These are phyloP conservation scores for Pulveroboletus ravenelii DNA, from an alignment of 768 basidiomycete species.

Conservation along the genomic window DNA sequence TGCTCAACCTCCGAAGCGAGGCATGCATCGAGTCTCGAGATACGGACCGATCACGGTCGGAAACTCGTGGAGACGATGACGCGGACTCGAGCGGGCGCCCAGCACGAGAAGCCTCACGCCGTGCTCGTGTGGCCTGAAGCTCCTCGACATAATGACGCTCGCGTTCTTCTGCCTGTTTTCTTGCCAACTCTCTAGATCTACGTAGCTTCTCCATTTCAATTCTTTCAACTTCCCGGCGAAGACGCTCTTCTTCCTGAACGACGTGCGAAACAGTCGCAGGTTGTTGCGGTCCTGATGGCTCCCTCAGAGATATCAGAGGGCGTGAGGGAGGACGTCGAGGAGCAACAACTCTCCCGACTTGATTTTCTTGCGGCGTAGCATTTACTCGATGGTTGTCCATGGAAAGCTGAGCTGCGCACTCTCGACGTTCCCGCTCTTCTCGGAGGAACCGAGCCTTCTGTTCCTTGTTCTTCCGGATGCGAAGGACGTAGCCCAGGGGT, in stretches of 20 bases:
- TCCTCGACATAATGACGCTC: slow-evolving; percentile 54
- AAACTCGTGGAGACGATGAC: slow-evolving; percentile 17
- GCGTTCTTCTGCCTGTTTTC: slow-evolving; percentile 44
- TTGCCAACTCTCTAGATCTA: slow-evolving; percentile 33
- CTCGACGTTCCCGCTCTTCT: slow-evolving; percentile 52
- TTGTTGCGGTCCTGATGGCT: slow-evolving; percentile 7
- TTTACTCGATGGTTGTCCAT: slow-evolving; percentile 31
- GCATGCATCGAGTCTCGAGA: slow-evolving; percentile 35
- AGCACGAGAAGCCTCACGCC: slow-evolving; percentile 55
- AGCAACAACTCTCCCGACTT: slow-evolving; percentile 11
- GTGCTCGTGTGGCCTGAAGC: slow-evolving; percentile 52
- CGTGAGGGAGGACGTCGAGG: slow-evolving; percentile 14
- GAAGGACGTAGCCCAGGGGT: slow-evolving; percentile 66
- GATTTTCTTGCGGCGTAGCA: slow-evolving; percentile 6
- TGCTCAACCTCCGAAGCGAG: slow-evolving; percentile 23
- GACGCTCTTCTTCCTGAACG: slow-evolving; percentile 40
- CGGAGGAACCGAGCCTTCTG: slow-evolving; percentile 66
- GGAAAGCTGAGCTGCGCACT: slow-evolving; percentile 29
- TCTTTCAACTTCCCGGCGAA: slow-evolving; percentile 44
- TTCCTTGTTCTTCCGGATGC: slow-evolving; percentile 67
- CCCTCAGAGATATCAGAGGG: slow-evolving; percentile 14
- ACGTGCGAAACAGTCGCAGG: slow-evolving; percentile 2
- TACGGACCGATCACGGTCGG: slow-evolving; percentile 33
- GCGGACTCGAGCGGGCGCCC: slow-evolving; percentile 33
- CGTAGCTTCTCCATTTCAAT: slow-evolving; percentile 49